A percentile compares a stretch with the other conserved stretches of the same genome.
Evolutionary conservation across 73 alveolate genomes (phyloP).

Genomic region (Vitrella brassicaformis): DNA sequence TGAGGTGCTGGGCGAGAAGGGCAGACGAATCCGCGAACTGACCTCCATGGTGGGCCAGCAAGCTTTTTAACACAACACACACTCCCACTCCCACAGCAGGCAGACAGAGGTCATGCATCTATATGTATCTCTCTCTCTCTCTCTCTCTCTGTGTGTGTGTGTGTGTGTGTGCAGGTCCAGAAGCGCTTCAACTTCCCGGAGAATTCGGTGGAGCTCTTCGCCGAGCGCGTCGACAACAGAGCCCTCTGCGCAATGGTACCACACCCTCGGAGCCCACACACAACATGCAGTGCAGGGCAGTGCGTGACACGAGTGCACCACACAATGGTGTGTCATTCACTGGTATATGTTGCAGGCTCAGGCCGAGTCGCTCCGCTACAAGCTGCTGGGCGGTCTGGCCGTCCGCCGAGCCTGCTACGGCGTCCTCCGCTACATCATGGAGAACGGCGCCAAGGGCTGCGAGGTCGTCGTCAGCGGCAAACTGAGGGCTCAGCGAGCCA

Average conservation of each 20-base stretch:
- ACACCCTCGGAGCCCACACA: too few species aligned
- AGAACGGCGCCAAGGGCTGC: conserved; percentile 85
- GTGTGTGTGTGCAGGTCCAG: too few species aligned
- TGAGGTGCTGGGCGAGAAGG: conserved; percentile 74
- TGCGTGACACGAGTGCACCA: too few species aligned
- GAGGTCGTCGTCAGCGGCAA: conserved; percentile 92
- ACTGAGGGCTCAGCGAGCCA: conserved; percentile 93
- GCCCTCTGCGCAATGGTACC: conserved; percentile 80
- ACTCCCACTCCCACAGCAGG: too few species aligned
- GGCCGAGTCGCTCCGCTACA: conserved; percentile 85
- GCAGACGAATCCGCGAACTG: conserved; percentile 82
- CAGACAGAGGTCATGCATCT: too few species aligned
- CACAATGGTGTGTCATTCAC: too few species aligned
- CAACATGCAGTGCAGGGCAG: too few species aligned
- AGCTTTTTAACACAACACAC: too few species aligned
- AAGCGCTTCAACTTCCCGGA: conserved; percentile 87
- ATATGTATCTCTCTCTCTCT: too few species aligned
- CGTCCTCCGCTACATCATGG: conserved; percentile 52
- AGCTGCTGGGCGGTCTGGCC: conserved; percentile 83
- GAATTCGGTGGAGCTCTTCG: conserved; percentile 74
- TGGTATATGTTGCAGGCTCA: conserved; percentile 77
- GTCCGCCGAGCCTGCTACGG: conserved; percentile 92
- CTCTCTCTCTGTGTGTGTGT: too few species aligned
- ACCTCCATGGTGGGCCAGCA: conserved; percentile 80
- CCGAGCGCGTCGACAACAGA: conserved; percentile 78